Base-by-base conservation (phyloP, 345 rosid genomes). In the Eutrema yunnanense region DNA sequence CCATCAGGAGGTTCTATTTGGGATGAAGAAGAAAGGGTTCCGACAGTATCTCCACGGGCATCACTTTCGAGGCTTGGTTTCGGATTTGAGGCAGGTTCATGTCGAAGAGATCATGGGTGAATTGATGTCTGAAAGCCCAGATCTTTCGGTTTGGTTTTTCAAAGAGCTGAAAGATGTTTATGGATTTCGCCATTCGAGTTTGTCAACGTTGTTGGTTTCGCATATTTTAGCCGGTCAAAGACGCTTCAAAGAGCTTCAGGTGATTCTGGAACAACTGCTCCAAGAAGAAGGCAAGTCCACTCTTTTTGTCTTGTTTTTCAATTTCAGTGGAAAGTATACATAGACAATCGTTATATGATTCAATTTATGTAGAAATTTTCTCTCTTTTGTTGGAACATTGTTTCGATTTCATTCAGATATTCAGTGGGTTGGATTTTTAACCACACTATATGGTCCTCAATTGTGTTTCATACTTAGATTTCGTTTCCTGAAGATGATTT, bases 121-220 rank as follows among this genome's bases (percentile, higher is more conserved):
- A 66, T 33, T 91, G 84, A 81, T 75, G 72, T 29, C n/a, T 41
- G 79, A 79, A 50, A 77, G 76, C 69, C 74, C 86, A 32, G 87
- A 85, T 72, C 81, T 68, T 55, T 86, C 84, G 0, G 76, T 84
- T 50, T 73, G 64, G 69, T 88, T 87, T 82, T 87, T 78, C 79
- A 65, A 76, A 59, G 82, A 71, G 73, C 53, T 88, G 83, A 88
- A 67, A 75, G 82, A 77, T 59, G 77, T 78, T 64, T 85, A 75
- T 53, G 76, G 84, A 56, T 86, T 85, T 76, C 86, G 64, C 10
- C 97, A 87, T 69, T 88, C 94, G 10, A 75, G 62, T 30, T 65
- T 76, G 33, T 86, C 90, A 1, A 66, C 76, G 69, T 70, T 92
- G 55, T 58, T 80, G 56, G 79, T 87, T 73, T 79, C 89, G 2